Base-by-base conservation (phyloP, 352 stramenopile species). In the Phytophthora foliorum region DNA sequence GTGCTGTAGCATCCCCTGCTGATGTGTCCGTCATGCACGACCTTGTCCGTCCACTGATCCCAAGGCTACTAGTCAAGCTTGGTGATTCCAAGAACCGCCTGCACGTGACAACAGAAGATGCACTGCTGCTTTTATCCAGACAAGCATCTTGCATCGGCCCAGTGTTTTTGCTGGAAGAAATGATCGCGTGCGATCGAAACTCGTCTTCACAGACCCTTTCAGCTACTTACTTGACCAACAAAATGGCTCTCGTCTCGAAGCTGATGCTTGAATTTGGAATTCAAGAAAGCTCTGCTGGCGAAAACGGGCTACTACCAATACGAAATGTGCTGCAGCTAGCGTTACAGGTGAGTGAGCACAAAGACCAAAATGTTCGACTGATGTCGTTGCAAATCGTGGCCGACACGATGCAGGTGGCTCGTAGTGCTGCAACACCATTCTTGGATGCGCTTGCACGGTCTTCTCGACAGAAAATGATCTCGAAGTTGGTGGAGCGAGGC, bases 381-480 rank as follows among this genome's bases (percentile, higher is more conserved):
- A 73, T 90, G 27, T 69, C 84, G 4, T 56, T 93, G 8, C 81
- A 93, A 45, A 90, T 95, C 53, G 73, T 93, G n/a, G 73, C 81
- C 0, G 82, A 94, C 48, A 73, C 84, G 0, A 70, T 95, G 27
- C 80, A 92, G 44, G 69, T 83, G 2, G 84, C 84, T 50, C 80
- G 86, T 9, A 73, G 50, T 16, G 80, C 86, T 14, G 72, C 80
- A 0, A 95, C 90, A 81, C 86, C 88, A 2, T 93, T 90, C 45
- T 25, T 95, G 13, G 83, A 94, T 51, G 81, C 77, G 1, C 44
- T 95, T 0, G 86, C 86, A 5, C 78, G 88, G 0, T 78, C 80
- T 13, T 81, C 80, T 21, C 74, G 84, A 29, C 88, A 95, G 53
- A 95, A 94, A 68, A 73, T 95, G 19, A 93, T 94, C n/a, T 82